Percentiles rank a stretch among this genome's conserved stretches.
These are phyloP conservation scores for Neopestalotiopsis sp. DNA, from an alignment of 2,329 filamentous ascomycete genomes.

Conservation along the genomic window DNA sequence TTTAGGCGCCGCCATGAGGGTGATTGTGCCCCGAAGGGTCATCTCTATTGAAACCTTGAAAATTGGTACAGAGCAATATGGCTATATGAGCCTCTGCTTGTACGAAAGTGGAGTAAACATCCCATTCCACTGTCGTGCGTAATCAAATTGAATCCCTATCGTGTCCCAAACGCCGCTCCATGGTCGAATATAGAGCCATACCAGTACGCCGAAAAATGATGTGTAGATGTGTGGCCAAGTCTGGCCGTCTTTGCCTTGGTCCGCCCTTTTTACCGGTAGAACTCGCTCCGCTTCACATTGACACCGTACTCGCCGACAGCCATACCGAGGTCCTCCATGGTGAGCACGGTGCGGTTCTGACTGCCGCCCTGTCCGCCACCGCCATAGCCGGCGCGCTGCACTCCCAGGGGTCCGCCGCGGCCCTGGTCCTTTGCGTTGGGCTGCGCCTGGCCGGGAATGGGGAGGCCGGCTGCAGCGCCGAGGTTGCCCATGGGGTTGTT, in stretches of 20 bases:
- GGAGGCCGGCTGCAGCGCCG: slow-evolving; percentile 74
- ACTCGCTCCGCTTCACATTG: slow-evolving; percentile 96
- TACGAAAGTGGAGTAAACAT: neutral
- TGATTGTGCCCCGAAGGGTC: neutral
- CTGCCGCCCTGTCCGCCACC: slow-evolving; percentile 88
- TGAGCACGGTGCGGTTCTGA: slow-evolving; percentile 91
- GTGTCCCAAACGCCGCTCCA: slow-evolving; percentile 11
- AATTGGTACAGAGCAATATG: neutral
- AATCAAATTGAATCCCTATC: neutral
- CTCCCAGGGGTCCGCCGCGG: slow-evolving; percentile 67
- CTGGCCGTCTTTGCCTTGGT: neutral
- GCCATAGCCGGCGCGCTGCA: slow-evolving; percentile 79
- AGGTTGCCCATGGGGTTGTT: slow-evolving; percentile 92
- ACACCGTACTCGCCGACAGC: slow-evolving; percentile 97
- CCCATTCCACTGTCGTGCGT: neutral
- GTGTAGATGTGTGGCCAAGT: neutral
- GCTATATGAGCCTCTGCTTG: neutral
- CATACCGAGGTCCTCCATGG: slow-evolving; percentile 99
- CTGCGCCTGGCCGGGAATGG: slow-evolving; percentile 64
- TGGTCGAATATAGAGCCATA: neutral
- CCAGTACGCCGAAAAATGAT: slow-evolving; percentile 5
- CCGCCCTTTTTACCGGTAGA: slow-evolving; percentile 70
- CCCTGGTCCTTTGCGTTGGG: slow-evolving; percentile 62
- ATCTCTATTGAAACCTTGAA: neutral
- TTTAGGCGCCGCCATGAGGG: too few species aligned